These are phyloP conservation scores for Macrolepiota albuminosa DNA, from an alignment of 768 basidiomycete species.

Conservation along the genomic window DNA sequence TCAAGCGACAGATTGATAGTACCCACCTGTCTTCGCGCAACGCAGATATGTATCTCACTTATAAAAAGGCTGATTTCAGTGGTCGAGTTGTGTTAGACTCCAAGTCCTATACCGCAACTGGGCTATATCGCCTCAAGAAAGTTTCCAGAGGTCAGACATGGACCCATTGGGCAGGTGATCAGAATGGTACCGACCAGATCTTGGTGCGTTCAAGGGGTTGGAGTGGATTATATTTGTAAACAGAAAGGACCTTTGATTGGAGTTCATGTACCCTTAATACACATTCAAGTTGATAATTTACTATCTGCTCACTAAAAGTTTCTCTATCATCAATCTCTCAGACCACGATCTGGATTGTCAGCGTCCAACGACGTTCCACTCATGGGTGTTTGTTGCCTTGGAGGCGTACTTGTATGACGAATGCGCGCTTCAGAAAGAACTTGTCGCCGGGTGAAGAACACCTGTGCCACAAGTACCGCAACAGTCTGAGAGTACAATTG, in stretches of 20 bases:
- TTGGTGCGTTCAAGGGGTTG: constrained; percentile 39
- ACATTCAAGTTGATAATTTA: neutral
- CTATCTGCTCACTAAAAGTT: neutral
- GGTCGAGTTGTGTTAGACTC: constrained; percentile 43
- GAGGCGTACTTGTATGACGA: neutral
- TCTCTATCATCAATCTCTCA: neutral
- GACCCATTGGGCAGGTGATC: constrained; percentile 39
- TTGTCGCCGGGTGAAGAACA: constrained; percentile 23
- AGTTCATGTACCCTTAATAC: neutral
- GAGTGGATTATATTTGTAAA: constrained; percentile 42
- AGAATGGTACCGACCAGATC: constrained; percentile 36
- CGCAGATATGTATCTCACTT: constrained; percentile 53
- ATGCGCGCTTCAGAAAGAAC: constrained; percentile 22
- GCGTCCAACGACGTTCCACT: constrained; percentile 4
- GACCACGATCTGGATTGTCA: constrained; percentile 10
- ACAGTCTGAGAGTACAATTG: constrained; percentile 22
- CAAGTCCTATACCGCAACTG: constrained; percentile 33
- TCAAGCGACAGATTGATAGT: constrained; percentile 43
- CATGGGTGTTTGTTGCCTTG: constrained; percentile 1
- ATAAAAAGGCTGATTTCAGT: constrained; percentile 44
- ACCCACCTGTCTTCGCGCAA: constrained; percentile 44
- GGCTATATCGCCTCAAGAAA: constrained; percentile 15
- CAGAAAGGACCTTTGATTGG: neutral
- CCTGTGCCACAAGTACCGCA: constrained; percentile 27
- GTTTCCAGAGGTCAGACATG: constrained; percentile 19